Evolutionary conservation across 306 rosid species (phyloP).

Genomic region (Rosa multiflora): DNA sequence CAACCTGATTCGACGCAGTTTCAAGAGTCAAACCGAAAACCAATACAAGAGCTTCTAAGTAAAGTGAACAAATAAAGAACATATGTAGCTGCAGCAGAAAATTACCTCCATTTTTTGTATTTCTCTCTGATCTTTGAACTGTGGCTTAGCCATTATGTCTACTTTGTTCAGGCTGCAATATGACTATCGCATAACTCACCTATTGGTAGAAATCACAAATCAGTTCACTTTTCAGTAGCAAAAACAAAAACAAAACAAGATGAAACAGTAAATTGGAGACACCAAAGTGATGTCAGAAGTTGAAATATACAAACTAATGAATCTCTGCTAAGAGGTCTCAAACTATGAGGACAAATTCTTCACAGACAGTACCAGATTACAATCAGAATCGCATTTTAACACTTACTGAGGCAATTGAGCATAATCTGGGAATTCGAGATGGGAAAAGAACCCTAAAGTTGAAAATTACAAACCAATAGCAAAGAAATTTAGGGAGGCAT

Average conservation of each 20-base stretch:
- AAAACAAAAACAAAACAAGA: slow-evolving; percentile 6
- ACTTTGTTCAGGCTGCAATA: slow-evolving; percentile 21
- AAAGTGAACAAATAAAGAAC: slow-evolving; percentile 13
- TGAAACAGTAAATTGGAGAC: not conserved
- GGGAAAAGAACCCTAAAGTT: not conserved
- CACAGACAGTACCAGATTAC: not conserved
- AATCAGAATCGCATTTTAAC: not conserved
- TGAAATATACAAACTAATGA: not conserved
- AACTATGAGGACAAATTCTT: not conserved
- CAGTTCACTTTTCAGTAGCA: slow-evolving; percentile 12
- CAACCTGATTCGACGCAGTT: slow-evolving; percentile 48
- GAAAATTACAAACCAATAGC: not conserved
- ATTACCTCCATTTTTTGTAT: slow-evolving; percentile 51
- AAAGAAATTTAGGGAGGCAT: slow-evolving; percentile 20
- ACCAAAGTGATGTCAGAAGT: not conserved
- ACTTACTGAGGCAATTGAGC: not conserved
- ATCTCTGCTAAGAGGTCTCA: not conserved
- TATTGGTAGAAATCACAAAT: not conserved
- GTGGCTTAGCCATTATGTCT: slow-evolving; percentile 44
- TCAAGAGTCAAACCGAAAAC: slow-evolving; percentile 17
- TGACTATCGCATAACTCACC: slow-evolving; percentile 16
- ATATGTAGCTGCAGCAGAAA: slow-evolving; percentile 31
- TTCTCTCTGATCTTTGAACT: slow-evolving; percentile 41
- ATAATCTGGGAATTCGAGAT: slow-evolving; percentile 8
- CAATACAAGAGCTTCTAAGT: not conserved